These are phyloP conservation scores for Tinospora cordifolia DNA, from an alignment of 164 flowering plant genomes.

Conservation along the genomic window DNA sequence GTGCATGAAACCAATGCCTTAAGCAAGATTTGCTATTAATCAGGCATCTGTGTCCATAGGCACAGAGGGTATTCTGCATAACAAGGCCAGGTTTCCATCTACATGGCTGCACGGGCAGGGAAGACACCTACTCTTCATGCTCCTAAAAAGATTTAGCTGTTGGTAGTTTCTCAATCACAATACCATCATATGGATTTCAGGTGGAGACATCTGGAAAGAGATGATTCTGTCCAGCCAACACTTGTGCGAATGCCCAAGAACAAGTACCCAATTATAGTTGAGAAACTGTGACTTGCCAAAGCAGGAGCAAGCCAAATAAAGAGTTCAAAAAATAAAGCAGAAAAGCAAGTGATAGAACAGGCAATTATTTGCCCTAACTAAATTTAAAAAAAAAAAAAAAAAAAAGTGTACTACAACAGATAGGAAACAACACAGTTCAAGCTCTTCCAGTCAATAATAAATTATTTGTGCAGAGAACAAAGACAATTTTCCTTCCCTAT, in stretches of 20 bases:
- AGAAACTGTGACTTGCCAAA: constrained; percentile 23
- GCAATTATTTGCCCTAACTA: background rate
- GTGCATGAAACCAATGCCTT: background rate
- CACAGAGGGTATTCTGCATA: background rate
- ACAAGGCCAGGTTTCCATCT: background rate
- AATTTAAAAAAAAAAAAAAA: too few species aligned
- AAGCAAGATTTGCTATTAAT: background rate
- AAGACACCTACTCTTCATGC: background rate
- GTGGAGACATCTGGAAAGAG: constrained; percentile 48
- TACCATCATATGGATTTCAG: constrained; percentile 22
- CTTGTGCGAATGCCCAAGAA: constrained; percentile 66
- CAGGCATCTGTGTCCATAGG: background rate
- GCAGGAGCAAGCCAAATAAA: background rate
- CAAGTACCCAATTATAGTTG: constrained; percentile 51
- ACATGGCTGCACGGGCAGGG: background rate
- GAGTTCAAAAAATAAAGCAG: background rate
- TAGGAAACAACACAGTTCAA: background rate
- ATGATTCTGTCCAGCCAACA: constrained; percentile 54
- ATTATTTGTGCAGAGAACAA: constrained; percentile 54
- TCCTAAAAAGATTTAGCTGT: background rate
- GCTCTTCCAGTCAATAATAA: background rate
- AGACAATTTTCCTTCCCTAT: constrained; percentile 57
- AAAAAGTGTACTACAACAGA: background rate
- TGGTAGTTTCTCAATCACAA: background rate
- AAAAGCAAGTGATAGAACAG: background rate